Conservation (phyloP, 176 grass and related monocot genomes). For the Avena atlantica region DNA sequence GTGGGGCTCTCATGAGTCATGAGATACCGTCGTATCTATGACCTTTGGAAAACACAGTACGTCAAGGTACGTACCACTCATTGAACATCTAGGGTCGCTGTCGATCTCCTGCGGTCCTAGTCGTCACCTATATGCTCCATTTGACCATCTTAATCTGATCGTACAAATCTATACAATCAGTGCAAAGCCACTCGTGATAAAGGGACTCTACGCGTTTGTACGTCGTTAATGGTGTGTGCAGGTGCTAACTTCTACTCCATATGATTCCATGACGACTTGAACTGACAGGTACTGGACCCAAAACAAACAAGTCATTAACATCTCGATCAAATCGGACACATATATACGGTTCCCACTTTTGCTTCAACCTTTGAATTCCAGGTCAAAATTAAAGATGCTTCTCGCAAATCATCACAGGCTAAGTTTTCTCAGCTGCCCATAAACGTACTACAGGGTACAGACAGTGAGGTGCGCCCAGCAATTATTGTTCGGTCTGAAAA, state of each 20-base stretch:
- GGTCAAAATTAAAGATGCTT: background rate
- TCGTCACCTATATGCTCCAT: slow-evolving; percentile 27
- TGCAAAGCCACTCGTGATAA: slow-evolving; percentile 30
- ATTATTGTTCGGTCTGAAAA: slow-evolving; percentile 31
- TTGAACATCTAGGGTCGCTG: slow-evolving; percentile 33
- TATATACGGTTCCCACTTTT: background rate
- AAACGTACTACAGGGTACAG: background rate
- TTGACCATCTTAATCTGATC: slow-evolving; percentile 35
- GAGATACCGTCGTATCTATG: slow-evolving; percentile 39
- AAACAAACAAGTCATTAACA: slow-evolving; percentile 17
- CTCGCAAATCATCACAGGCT: background rate
- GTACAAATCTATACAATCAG: background rate
- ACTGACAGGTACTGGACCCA: slow-evolving; percentile 2
- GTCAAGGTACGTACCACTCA: slow-evolving; percentile 31
- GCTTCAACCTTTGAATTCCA: slow-evolving; percentile 38
- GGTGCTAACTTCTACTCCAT: background rate
- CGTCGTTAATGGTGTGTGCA: background rate
- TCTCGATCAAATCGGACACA: background rate
- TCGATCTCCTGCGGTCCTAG: slow-evolving; percentile 18
- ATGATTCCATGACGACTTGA: background rate
- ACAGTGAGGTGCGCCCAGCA: background rate
- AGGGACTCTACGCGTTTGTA: background rate
- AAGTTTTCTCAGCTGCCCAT: background rate
- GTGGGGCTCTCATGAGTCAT: background rate
- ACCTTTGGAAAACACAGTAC: slow-evolving; percentile 45